phyloP scores from a whole-genome alignment of 2,329 filamentous ascomycete genomes.

The Colletotrichum euphorbiae region DNA sequence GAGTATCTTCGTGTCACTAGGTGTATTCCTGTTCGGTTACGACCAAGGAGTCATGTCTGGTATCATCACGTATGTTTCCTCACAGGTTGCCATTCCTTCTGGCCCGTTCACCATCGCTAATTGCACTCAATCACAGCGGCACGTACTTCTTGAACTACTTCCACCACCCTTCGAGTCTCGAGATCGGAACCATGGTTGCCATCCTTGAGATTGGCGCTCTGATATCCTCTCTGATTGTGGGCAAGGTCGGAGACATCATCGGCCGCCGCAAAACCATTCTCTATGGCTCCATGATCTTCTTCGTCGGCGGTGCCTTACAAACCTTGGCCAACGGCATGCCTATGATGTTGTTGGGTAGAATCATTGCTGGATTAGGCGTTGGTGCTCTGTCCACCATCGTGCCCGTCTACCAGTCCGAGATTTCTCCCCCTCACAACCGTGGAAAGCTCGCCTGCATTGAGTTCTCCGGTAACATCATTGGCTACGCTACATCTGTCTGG shows the following conservation, averaged over 20 bases:
- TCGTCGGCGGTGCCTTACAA: slow-evolving; percentile 85
- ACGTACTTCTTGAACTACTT: slow-evolving; percentile 93
- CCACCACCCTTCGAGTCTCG: slow-evolving; percentile 84
- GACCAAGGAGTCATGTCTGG: slow-evolving; percentile 91
- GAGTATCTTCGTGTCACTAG: slow-evolving; percentile 88
- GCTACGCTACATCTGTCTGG: slow-evolving; percentile 97
- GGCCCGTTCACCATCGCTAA: slow-evolving; percentile 14
- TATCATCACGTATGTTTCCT: slow-evolving; percentile 69
- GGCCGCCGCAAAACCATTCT: slow-evolving; percentile 91
- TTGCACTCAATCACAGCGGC: slow-evolving; percentile 66
- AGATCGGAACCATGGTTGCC: slow-evolving; percentile 97
- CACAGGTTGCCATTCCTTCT: no score
- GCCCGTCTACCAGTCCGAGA: slow-evolving; percentile 93
- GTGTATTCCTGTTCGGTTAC: slow-evolving; percentile 90
- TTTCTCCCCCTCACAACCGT: slow-evolving; percentile 94
- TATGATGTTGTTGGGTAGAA: slow-evolving; percentile 88
- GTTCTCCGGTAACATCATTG: slow-evolving; percentile 96
- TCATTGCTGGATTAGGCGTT: slow-evolving; percentile 87
- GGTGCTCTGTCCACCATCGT: slow-evolving; percentile 93
- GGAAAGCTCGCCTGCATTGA: slow-evolving; percentile 97
- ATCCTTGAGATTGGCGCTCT: slow-evolving; percentile 96
- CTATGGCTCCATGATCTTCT: slow-evolving; percentile 92
- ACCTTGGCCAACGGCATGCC: slow-evolving; percentile 83
- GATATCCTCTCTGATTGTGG: slow-evolving; percentile 87
- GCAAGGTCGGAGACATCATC: slow-evolving; percentile 90